These are phyloP conservation scores for Pichia thaimueangensis DNA, from an alignment of 805 yeast genomes.

Conservation along the genomic window DNA sequence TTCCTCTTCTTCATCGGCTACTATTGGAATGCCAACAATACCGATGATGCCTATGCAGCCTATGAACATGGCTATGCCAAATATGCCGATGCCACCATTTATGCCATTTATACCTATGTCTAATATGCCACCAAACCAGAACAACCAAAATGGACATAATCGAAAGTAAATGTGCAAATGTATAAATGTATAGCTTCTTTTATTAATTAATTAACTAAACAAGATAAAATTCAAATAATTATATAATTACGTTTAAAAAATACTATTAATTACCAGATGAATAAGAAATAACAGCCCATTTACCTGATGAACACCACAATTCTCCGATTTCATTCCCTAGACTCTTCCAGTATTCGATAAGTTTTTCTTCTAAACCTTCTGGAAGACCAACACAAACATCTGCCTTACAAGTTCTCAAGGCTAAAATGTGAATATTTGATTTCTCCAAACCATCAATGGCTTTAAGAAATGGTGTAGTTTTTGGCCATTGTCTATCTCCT, in stretches of 20 bases:
- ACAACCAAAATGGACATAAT: background rate
- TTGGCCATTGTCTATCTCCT: conserved; percentile 85
- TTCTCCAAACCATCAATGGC: conserved; percentile 67
- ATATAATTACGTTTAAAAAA: too few species aligned
- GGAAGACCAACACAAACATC: conserved; percentile 87
- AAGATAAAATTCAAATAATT: background rate
- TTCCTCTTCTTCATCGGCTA: conserved; percentile 28
- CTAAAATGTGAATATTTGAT: conserved; percentile 57
- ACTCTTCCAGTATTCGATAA: conserved; percentile 49
- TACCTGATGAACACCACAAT: conserved; percentile 84
- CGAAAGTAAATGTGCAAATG: background rate
- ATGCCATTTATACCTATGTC: conserved; percentile 27
- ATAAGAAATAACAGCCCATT: conserved; percentile 85
- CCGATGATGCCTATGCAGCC: conserved; percentile 19
- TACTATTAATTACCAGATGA: conserved; percentile 39
- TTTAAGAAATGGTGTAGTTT: conserved; percentile 62
- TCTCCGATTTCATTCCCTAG: conserved; percentile 59
- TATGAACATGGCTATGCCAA: conserved; percentile 19
- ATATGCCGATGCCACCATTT: conserved; percentile 21
- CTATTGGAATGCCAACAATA: conserved; percentile 27
- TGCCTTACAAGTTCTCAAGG: conserved; percentile 92
- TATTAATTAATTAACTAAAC: background rate
- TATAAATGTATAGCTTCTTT: background rate
- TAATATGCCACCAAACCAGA: conserved; percentile 19
- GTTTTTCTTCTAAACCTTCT: conserved; percentile 63